Evolutionary conservation across 2,329 filamentous ascomycete genomes (phyloP), one percentile per base, ranked within the genome.

Genomic region (Verruconis gallopava): DNA sequence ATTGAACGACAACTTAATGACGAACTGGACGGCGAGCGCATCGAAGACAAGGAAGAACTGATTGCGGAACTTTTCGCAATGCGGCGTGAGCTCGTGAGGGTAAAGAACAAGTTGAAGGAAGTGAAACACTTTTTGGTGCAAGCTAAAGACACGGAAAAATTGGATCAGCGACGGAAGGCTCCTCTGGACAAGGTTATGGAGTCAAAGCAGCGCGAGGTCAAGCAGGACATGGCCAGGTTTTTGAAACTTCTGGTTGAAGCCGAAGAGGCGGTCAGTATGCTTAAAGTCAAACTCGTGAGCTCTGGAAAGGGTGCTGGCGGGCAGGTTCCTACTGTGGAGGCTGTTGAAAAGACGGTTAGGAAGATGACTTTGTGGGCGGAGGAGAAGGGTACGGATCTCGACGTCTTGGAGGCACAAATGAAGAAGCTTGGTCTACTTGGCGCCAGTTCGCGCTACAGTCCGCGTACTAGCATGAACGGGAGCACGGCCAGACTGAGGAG

Each of bases 341-440:
- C 85, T 0, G 84, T 98, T 15, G 80, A 88, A 50, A 84, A 83
- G 46, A 98, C 91, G 1, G 93, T 98, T 49, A 69, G 71, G 44
- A 94, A 91, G 55, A 88, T 98, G 81, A 95, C 88, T 22, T 74
- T 69, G 46, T 89, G 95, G 80, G 83, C 83, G 0, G 85, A 96
- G 67, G 85, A 85, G 63, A 83, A 85, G 56, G 91, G 83, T 55
- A 84, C 81, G 44, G 89, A 96, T 52, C 78, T 98, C 40, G 85
- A 94, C 57, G 76, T 94, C 4, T 71, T 96, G 21, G 91, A 96
- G 62, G 75, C 79, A 37, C 84, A 94, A 56, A 76, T 98, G 64
- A 78, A 81, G 45, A 84, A 78, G 56, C 62, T 93, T 17, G 59
- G 61, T 2, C 45, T 59, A 11, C 13, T 40, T 20, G 21, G 9